Evolutionary conservation across 805 yeast species (phyloP).

Genomic region (Grigorovia humatica): DNA sequence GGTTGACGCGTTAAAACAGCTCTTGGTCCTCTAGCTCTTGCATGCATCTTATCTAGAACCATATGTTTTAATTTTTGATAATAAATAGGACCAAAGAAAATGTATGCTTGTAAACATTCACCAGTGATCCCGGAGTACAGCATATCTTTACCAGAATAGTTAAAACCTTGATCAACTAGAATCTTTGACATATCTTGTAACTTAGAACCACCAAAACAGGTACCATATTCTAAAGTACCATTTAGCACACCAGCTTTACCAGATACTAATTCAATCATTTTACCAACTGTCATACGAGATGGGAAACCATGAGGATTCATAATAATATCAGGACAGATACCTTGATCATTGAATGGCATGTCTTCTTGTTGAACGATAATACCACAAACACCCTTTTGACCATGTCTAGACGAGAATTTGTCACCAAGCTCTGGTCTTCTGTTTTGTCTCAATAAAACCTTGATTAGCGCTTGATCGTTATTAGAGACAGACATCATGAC

Average conservation of each 20-base stretch:
- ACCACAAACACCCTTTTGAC: slow-evolving; percentile 99
- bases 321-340: slow-evolving; percentile 88
- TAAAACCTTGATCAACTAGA: slow-evolving; percentile 82
- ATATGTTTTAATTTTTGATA: slow-evolving; percentile 97
- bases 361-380: slow-evolving; percentile 96
- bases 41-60: slow-evolving; percentile 99
- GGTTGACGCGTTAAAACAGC: slow-evolving; percentile 98
- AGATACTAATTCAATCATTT: slow-evolving; percentile 90
- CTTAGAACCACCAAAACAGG: slow-evolving; percentile 97
- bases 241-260: slow-evolving; percentile 97
- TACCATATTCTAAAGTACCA: slow-evolving; percentile 88
- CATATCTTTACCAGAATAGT: slow-evolving; percentile 96
- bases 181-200: slow-evolving; percentile 90
- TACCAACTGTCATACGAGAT: slow-evolving; percentile 99
- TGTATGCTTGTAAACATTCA: slow-evolving; percentile 92
- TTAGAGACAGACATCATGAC: slow-evolving; percentile 96
- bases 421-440: slow-evolving; percentile 97
- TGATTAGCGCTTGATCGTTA: slow-evolving; percentile 87
- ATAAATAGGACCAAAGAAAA: slow-evolving; percentile 96
- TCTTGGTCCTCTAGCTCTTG: slow-evolving; percentile 98
- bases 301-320: slow-evolving; percentile 99
- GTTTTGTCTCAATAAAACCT: slow-evolving; percentile 86
- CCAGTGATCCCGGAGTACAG: slow-evolving; percentile 95
- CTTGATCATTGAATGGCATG: slow-evolving; percentile 88
- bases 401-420: slow-evolving; percentile 94